phyloP scores from a whole-genome alignment of 2,329 filamentous ascomycete species.

The Gliomastix tumulicola region DNA sequence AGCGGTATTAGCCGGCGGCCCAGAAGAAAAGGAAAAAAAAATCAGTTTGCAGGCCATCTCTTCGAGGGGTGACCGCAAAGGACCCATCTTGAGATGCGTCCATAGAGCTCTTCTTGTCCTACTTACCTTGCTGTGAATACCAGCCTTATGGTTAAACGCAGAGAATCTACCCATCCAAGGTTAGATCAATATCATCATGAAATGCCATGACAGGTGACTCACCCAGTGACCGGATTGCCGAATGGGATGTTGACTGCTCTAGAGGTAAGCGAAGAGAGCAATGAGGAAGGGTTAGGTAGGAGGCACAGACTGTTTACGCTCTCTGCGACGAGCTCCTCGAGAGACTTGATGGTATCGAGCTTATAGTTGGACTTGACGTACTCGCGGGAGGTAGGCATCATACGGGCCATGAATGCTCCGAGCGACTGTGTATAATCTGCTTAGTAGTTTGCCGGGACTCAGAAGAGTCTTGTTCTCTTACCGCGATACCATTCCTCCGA shows the following conservation, averaged over 20 bases:
- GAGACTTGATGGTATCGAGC: conserved; percentile 80
- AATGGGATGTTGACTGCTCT: conserved; percentile 16
- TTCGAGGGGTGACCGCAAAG: too few relatives aligned
- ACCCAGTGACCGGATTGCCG: conserved; percentile 21
- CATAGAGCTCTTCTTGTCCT: too few relatives aligned
- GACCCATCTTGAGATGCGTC: too few relatives aligned
- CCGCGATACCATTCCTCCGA: not conserved
- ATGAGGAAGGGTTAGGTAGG: too few relatives aligned
- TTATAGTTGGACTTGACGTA: conserved; percentile 88
- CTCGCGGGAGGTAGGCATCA: conserved; percentile 49
- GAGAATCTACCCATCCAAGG: conserved; percentile 1
- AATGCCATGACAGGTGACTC: not conserved
- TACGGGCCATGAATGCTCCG: conserved; percentile 8
- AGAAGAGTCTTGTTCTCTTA: not conserved
- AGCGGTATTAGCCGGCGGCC: too few relatives aligned
- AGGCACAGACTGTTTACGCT: conserved; percentile 53
- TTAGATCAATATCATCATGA: too few relatives aligned
- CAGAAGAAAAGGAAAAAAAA: too few relatives aligned
- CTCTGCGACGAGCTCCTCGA: conserved; percentile 78
- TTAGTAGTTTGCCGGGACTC: not conserved
- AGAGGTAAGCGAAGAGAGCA: too few relatives aligned
- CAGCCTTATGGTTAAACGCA: conserved; percentile 21
- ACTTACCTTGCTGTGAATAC: conserved; percentile 26
- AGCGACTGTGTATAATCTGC: too few relatives aligned
- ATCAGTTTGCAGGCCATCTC: too few relatives aligned